Base-by-base conservation (phyloP, 2,329 filamentous ascomycete genomes). In the Apiospora aurea region DNA sequence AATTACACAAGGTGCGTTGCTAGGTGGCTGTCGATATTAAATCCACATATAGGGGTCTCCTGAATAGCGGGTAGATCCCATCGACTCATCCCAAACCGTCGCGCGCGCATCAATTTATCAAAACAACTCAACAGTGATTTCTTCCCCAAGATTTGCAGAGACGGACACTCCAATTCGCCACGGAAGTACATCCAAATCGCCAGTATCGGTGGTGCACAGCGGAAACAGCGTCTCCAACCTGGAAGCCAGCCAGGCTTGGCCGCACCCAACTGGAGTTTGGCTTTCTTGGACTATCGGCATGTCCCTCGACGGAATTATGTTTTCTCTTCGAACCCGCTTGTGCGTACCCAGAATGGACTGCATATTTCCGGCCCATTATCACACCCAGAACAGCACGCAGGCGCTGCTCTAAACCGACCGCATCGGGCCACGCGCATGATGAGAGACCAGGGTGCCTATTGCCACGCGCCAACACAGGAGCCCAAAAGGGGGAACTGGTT, bases 401-500 rank as follows among this genome's bases (percentile, higher is more conserved):
- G 24, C 49, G 24, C 26, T 26, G 49, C 49, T 26, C 49, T 46
- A 46, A 46, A 6, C 16, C 16, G 44, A 18, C 44, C 24, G 24
- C 49, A 53, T 53, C n/a, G 49, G 49, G 49, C 49, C 49, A 53
- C 24, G 11, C 49, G 49, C 49, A 53, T 53, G 49, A 53, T 29
- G 13, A 26, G 13, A 6, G 24, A 7, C 49, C n/a, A 24, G 49
- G 49, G 24, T 51, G 24, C 13, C 10, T 8, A 53, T 53, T 24
- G 3, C 11, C n/a, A 29, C 11, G 49, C 49, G 24, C 49, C 49
- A 53, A 53, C 24, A 53, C 49, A 29, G 11, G 49, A 16, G 1
- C 24, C 11, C 24, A 14, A 16, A 53, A 53, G 24, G 16, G 11
- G 43, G n/a, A 53, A 53, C 4, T 4, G 24, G 24, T 29, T 53